Evolutionary conservation across 2,329 filamentous ascomycete genomes (phyloP).

Genomic region (Cercospora beticola): DNA sequence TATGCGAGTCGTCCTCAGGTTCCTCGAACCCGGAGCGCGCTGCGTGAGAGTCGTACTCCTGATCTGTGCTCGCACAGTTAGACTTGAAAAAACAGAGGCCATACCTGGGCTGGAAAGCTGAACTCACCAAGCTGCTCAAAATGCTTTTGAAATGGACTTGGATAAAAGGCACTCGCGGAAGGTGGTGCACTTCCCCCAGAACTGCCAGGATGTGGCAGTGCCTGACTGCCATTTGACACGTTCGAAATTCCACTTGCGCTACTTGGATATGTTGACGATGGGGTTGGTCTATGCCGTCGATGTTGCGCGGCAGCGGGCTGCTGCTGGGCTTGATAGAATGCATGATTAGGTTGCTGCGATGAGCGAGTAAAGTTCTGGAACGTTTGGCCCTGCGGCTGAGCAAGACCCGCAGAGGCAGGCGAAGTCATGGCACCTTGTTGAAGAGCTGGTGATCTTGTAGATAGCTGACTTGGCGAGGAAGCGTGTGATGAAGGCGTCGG

Average conservation of each 20-base stretch:
- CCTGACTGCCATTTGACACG: constrained; percentile 26
- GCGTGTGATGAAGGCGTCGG: constrained; percentile 80
- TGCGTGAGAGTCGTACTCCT: constrained; percentile 83
- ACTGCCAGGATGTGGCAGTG: constrained; percentile 35
- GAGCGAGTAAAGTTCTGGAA: constrained; percentile 41
- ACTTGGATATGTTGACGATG: constrained; percentile 28
- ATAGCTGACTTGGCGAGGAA: constrained; percentile 61
- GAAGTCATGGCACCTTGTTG: constrained; percentile 63
- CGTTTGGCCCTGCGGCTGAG: constrained; percentile 51
- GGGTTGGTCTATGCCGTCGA: constrained; percentile 21
- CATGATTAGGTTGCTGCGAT: constrained; percentile 46
- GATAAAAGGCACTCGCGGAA: constrained; percentile 63
- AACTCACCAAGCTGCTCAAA: constrained; percentile 93
- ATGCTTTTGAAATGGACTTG: constrained; percentile 87
- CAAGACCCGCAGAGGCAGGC: constrained; percentile 57
- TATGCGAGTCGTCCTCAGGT: constrained; percentile 35
- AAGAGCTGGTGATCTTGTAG: constrained; percentile 60
- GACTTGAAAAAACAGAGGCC: constrained; percentile 66
- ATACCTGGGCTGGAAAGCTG: constrained; percentile 53
- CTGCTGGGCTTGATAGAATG: constrained; percentile 45
- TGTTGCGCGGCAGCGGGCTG: constrained; percentile 35
- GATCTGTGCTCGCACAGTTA: constrained; percentile 74
- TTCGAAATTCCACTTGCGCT: constrained; percentile 38
- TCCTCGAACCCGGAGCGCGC: constrained; percentile 67
- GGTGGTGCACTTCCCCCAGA: constrained; percentile 35